Evolutionary conservation across 2,329 filamentous ascomycete genomes (phyloP), one percentile per base, ranked within the genome.

Genomic region (Cytospora leucostoma): DNA sequence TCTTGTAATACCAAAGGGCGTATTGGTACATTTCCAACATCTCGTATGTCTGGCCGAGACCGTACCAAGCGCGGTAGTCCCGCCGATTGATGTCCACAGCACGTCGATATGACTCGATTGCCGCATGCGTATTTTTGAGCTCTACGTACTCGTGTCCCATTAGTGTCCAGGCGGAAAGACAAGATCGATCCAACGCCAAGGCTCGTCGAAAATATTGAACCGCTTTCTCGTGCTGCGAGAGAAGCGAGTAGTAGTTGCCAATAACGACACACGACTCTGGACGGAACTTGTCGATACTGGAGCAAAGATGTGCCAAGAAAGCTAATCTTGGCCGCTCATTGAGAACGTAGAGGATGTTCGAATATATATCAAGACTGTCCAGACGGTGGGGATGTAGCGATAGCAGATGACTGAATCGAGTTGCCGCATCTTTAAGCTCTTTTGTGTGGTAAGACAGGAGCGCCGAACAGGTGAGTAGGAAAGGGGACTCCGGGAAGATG

Each of bases 121-220:
- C 95, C 0, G 95, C 94, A 71, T 99, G 95, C 0, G 94, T 98
- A 74, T 99, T 99, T 73, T 98, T 99, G 77, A 99, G 88, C 76
- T 99, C 95, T 60, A 98, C 93, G 70, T 97, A 99, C 75, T 99
- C 95, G 75, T 99, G 95, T 1, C 95, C 95, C 94, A 99, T 98
- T 1, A 99, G 82, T 0, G 95, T 99, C 95, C 95, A 99, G 1
- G 95, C 95, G 0, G 93, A 96, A 17, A 97, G 83, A 73, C 95
- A 99, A 33, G 88, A 89, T 11, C 94, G 88, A 73, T 99, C 95
- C 0, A 99, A 82, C 0, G 92, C 96, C 21, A 99, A 78, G 0
- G 95, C 95, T 27, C 95, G 89, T 4, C 95, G 90, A 79, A 99
- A 99, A 76, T 98, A 98, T 78, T 97, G 93, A 59, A 99, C 93